Base-by-base conservation (phyloP, 2,329 filamentous ascomycete species). In the Cladosporium sp. region DNA sequence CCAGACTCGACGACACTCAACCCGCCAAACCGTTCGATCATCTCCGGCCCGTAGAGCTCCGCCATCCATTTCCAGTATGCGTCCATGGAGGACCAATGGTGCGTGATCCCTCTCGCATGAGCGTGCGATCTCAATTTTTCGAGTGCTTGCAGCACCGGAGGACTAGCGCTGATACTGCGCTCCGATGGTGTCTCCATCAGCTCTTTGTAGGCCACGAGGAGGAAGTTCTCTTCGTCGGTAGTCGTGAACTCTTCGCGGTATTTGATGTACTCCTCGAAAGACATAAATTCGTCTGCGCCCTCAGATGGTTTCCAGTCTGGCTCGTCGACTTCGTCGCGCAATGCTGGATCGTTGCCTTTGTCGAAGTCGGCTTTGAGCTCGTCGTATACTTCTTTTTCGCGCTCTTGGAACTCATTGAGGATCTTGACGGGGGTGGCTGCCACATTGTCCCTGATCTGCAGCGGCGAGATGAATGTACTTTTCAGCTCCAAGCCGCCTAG, bases 401-500 rank as follows among this genome's bases (percentile, higher is more conserved):
- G 33, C 4, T 37, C 59, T 23, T 52, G 46, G 14, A 62, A 35
- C 23, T 58, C 63, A 23, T 58, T 40, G 14, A 58, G 63, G n/a
- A 52, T 29, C 21, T 65, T 59, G 23, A 56, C 26, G n/a, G 53
- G 35, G 83, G 66, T 81, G 79, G 3, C 81, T 79, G 14, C 84
- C 72, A 28, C 82, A 58, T 70, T 77, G 65, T 79, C 80, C 62
- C 73, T 80, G 79, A 84, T 82, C 28, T 80, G 77, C 16, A 85
- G 75, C 4, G 84, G 78, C 1, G 74, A 70, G 26, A 85, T 79
- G 66, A 84, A 83, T 0, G 83, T 82, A 40, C 83, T 85, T 57
- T 80, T 77, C 10, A 85, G 76, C 11, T 81, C 81, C 3, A 85
- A 74, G 1, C 83, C 83, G 5, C 83, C 83, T 11, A 85, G 77